Evolutionary conservation across 106 monocot genomes (phyloP), one percentile per base, ranked within the genome.

Genomic region (Acanthochlamys bracteata): DNA sequence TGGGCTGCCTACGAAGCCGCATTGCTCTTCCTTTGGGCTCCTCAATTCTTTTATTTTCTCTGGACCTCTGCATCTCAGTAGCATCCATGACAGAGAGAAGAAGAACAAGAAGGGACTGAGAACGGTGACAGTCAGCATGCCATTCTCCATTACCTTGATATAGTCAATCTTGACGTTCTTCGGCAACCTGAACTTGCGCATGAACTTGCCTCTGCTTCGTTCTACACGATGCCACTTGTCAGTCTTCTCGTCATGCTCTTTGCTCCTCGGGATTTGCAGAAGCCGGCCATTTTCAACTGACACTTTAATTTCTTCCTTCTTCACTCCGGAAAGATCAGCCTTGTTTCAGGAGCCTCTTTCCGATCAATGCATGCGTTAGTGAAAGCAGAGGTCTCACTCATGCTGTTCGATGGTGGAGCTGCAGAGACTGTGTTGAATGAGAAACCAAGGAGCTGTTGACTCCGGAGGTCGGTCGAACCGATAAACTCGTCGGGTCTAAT

Each of bases 71-170:
- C n/a, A n/a, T n/a, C n/a, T n/a, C n/a, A n/a, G n/a, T n/a, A n/a
- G n/a, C 70, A 51, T 75, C 75, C n/a, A n/a, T n/a, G n/a, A n/a
- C n/a, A n/a, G n/a, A n/a, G n/a, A n/a, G n/a, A n/a, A n/a, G n/a
- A n/a, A n/a, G n/a, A n/a, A n/a, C n/a, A n/a, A n/a, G n/a, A n/a
- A n/a, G n/a, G n/a, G n/a, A n/a, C 75, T 80, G 20, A 75, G 80
- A 23, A 80, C 75, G 3, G 75, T 63, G 10, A 80, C 71, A 7
- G 70, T 80, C 24, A 80, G 71, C 71, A 80, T 75, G 7, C 80
- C 80, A 43, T 80, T 75, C 71, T 75, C 80, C 66, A 80, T 67
- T 12, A 71, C 80, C 43, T 39, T 80, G 25, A 75, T 71, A 58
- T 65, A 51, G 22, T 79, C 74, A 24, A 65, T 43, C 74, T 74